Conservation (phyloP, 352 stramenopile genomes). For the Phytophthora cactorum region DNA sequence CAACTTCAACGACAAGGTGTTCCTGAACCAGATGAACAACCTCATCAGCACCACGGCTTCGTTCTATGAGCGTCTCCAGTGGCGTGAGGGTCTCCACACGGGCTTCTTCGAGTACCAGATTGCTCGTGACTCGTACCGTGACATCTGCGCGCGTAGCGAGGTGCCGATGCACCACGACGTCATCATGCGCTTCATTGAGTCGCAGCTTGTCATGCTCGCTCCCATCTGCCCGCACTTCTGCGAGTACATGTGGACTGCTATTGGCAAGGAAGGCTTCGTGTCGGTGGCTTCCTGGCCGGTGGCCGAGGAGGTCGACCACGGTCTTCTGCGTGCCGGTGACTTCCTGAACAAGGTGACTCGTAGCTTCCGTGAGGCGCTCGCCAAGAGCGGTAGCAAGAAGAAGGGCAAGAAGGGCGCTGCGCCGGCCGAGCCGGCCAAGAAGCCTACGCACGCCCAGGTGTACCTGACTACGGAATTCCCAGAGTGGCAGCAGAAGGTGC, state of each 20-base stretch:
- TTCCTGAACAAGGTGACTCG: slow-evolving; percentile 94
- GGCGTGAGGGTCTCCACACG: slow-evolving; percentile 97
- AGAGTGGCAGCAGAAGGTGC: slow-evolving; percentile 85
- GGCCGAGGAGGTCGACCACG: slow-evolving; percentile 90
- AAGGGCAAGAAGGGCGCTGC: slow-evolving; percentile 89
- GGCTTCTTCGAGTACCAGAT: slow-evolving; percentile 99
- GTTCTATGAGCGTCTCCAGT: slow-evolving; percentile 92
- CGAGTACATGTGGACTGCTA: slow-evolving; percentile 93
- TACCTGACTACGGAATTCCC: slow-evolving; percentile 89
- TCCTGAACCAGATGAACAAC: slow-evolving; percentile 98
- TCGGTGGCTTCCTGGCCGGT: slow-evolving; percentile 90
- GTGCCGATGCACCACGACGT: slow-evolving; percentile 93
- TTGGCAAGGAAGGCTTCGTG: slow-evolving; percentile 93
- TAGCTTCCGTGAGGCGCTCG: slow-evolving; percentile 87
- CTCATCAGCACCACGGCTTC: slow-evolving; percentile 91
- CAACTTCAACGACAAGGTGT: slow-evolving; percentile 94
- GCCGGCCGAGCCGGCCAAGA: slow-evolving; percentile 79
- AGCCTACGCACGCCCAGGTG: slow-evolving; percentile 87
- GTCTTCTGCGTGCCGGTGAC: slow-evolving; percentile 92
- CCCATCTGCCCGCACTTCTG: slow-evolving; percentile 96
- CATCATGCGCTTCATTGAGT: slow-evolving; percentile 94
- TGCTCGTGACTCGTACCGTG: slow-evolving; percentile 97
- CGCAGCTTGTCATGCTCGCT: slow-evolving; percentile 94
- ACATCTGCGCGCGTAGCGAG: slow-evolving; percentile 91
- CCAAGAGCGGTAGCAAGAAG: slow-evolving; percentile 83